Percentiles rank a stretch among this genome's conserved stretches.
Evolutionary conservation across 495 filamentous ascomycete genomes (phyloP).

Genomic region (Apodospora peruviana): DNA sequence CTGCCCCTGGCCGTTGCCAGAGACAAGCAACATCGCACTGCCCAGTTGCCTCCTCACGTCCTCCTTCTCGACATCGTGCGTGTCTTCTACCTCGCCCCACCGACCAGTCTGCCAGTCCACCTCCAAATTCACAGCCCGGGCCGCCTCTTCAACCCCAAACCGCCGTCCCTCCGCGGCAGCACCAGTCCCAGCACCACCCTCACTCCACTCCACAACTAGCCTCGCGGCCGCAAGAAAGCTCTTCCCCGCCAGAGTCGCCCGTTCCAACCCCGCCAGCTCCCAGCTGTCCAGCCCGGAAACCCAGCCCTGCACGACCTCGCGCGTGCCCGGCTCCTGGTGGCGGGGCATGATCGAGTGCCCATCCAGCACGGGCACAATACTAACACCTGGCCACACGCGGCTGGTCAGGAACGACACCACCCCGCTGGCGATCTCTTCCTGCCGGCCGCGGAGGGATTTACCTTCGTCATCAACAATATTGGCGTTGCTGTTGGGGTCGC

Average conservation of each 20-base stretch:
- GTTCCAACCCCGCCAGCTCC: conserved; percentile 83
- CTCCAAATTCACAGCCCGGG: conserved; percentile 72
- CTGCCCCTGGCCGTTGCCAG: no score
- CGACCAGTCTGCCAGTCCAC: conserved; percentile 82
- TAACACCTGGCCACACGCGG: conserved; percentile 79
- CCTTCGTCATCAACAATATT: conserved; percentile 15
- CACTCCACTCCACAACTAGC: conserved; percentile 83
- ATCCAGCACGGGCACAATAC: conserved; percentile 71
- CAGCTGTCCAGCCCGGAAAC: conserved; percentile 60
- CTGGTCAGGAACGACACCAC: conserved; percentile 65
- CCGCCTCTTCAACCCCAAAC: conserved; percentile 68
- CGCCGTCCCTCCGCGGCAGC: conserved; percentile 16
- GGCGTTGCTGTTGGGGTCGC: conserved; percentile 26
- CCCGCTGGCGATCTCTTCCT: conserved; percentile 58
- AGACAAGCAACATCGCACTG: conserved; percentile 73
- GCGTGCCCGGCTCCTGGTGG: conserved; percentile 63
- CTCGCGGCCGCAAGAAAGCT: conserved; percentile 72
- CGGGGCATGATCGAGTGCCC: conserved; percentile 64
- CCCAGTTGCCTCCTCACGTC: conserved; percentile 85
- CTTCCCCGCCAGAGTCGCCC: conserved; percentile 78
- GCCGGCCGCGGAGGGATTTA: conserved; percentile 64
- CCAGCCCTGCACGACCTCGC: conserved; percentile 75
- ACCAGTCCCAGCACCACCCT: conserved; percentile 21
- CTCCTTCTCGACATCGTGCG: conserved; percentile 94
- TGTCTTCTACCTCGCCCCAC: conserved; percentile 98